Conservation (phyloP, 2,329 filamentous ascomycete species). For the Ophiocordyceps camponoti-rufipedis region DNA sequence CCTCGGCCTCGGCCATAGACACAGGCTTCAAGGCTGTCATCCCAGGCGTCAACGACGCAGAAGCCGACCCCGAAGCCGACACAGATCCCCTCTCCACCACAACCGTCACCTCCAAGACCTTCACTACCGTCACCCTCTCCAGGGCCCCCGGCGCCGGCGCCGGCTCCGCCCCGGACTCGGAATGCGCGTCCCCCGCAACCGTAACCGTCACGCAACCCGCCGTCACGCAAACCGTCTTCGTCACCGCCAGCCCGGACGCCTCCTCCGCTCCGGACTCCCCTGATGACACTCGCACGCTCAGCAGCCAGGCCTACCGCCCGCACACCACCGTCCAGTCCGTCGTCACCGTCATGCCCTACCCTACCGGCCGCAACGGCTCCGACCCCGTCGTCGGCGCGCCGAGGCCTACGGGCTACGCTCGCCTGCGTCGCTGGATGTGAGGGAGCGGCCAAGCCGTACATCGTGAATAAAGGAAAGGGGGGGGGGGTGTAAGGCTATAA, state of each 20-base stretch:
- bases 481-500: neutral
- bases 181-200: conserved; percentile 2
- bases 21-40: conserved; percentile 1
- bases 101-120: conserved; percentile 15
- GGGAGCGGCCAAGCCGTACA: neutral
- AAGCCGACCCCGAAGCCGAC: too few species aligned
- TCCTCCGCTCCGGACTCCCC: conserved; percentile 4
- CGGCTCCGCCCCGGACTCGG: neutral
- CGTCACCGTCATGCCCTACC: conserved; percentile 23
- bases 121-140: conserved; percentile 13
- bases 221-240: conserved; percentile 17
- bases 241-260: conserved; percentile 9
- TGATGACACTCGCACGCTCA: conserved; percentile 4
- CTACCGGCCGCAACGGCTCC: conserved; percentile 17
- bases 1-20: conserved; percentile 5
- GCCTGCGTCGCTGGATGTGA: conserved; percentile 13
- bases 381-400: conserved; percentile 13
- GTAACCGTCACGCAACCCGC: conserved; percentile 16
- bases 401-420: conserved; percentile 16
- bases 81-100: conserved; percentile 9
- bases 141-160: neutral
- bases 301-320: conserved; percentile 1
- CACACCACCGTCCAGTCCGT: conserved; percentile 11
- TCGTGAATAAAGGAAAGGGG: neutral
- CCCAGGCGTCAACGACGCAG: neutral